Percentiles rank a stretch among this genome's conserved stretches.
Evolutionary conservation across 2,329 filamentous ascomycete genomes (phyloP).

Genomic region (Trichoderma sp.): DNA sequence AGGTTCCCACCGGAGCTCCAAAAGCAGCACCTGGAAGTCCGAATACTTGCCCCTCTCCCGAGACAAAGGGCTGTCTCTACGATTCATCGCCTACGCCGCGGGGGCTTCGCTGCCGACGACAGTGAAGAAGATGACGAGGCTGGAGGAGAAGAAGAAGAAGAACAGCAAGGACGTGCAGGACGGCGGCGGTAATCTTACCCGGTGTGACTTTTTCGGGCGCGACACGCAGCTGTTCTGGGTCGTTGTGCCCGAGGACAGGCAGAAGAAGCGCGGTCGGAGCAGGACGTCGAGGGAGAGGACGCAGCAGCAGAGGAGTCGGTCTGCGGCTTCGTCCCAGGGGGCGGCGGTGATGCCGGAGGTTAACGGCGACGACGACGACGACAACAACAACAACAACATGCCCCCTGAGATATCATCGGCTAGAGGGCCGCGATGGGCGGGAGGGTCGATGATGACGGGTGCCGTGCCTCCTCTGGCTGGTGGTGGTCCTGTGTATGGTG

Average conservation of each 20-base stretch:
- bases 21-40: background rate
- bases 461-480: too few species aligned
- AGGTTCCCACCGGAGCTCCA: background rate
- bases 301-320: background rate
- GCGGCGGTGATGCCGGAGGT: background rate
- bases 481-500: background rate
- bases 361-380: too few species aligned
- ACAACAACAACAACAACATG: background rate
- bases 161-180: background rate
- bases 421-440: background rate
- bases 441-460: background rate
- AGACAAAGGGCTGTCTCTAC: background rate
- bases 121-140: slow-evolving; percentile 24
- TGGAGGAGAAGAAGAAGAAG: background rate
- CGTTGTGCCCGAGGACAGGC: background rate
- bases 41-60: background rate
- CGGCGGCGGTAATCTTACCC: background rate
- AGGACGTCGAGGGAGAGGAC: background rate
- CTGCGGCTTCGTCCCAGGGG: background rate
- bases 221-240: slow-evolving; percentile 21
- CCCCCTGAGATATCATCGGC: background rate
- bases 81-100: slow-evolving; percentile 14
- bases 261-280: background rate
- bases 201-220: background rate
- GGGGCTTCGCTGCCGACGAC: background rate